Percentiles rank a stretch among this genome's conserved stretches.
Evolutionary conservation across 2,329 filamentous ascomycete genomes (phyloP).

Genomic region (Myriosclerotinia curreyana): DNA sequence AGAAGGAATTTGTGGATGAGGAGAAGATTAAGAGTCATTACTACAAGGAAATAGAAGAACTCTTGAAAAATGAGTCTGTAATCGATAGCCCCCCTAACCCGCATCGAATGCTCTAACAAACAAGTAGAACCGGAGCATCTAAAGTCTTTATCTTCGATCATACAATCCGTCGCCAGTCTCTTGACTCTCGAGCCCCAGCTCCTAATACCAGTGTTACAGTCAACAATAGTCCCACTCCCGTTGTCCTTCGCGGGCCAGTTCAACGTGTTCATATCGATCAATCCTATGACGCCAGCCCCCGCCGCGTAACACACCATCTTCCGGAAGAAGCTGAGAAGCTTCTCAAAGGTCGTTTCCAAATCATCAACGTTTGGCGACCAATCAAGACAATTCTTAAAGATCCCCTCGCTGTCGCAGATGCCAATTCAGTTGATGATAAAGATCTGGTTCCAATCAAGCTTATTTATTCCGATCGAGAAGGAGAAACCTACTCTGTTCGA

Average conservation of each 20-base stretch:
- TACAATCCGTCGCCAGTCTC: slow-evolving; percentile 50
- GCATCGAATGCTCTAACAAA: not conserved
- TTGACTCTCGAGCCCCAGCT: slow-evolving; percentile 28
- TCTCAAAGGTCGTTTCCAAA: slow-evolving; percentile 48
- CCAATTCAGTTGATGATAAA: slow-evolving; percentile 47
- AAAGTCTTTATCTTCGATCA: slow-evolving; percentile 62
- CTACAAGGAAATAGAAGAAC: slow-evolving; percentile 40
- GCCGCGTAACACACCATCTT: slow-evolving; percentile 46
- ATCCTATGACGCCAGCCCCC: slow-evolving; percentile 46
- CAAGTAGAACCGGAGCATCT: slow-evolving; percentile 52
- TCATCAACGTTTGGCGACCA: slow-evolving; percentile 54
- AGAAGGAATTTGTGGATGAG: slow-evolving; percentile 41
- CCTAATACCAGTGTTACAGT: not conserved
- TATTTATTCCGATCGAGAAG: slow-evolving; percentile 38
- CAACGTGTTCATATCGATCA: slow-evolving; percentile 58
- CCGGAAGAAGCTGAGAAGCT: slow-evolving; percentile 46
- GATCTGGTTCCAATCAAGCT: slow-evolving; percentile 50
- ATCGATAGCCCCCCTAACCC: not conserved
- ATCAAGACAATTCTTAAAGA: slow-evolving; percentile 52
- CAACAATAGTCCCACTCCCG: not conserved
- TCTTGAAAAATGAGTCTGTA: slow-evolving; percentile 39
- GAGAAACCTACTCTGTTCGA: slow-evolving; percentile 29
- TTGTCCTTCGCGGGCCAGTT: slow-evolving; percentile 45
- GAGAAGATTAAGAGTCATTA: slow-evolving; percentile 40
- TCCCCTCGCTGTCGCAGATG: slow-evolving; percentile 53